Base-by-base conservation (phyloP, 495 filamentous ascomycete genomes). In the Penicillium tannophilum region DNA sequence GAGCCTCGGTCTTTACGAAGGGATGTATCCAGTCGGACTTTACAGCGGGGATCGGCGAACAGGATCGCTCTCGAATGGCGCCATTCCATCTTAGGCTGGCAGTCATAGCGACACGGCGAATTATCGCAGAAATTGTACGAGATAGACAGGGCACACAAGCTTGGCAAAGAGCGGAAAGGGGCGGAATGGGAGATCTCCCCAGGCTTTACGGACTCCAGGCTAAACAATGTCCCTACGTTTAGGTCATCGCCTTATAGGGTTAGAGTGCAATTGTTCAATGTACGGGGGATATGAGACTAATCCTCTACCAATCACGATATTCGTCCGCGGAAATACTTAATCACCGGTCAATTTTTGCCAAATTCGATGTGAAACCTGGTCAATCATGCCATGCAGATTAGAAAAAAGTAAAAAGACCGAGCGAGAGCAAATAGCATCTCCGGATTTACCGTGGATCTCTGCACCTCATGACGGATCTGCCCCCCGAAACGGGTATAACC, bases 391-490 rank as follows among this genome's bases (percentile, higher is more conserved):
- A 3, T 39, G 8, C 31, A 41, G 20, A 17, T 28, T 47, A 16
- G 16, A 35, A 47, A 33, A 47, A 55, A 55, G 23, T 3, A 36
- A 30, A 55, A 46, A n/a, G 42, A 45, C 20, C 17, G 42, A 30
- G 31, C 39, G 14, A 41, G 39, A 41, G 26, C 33, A 54, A 55
- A 47, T 43, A 24, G 24, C 46, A 61, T 63, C 57, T 65, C 54
- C 60, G 42, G 63, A 66, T 66, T 16, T 50, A 51, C 60, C 60
- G 42, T 60, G 57, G 60, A 47, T 60, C 63, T 28, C 56, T 57
- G 48, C 56, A 60, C 60, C 62, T 60, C 54, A 49, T 49, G 14
- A 2, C 46, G 23, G 26, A 24, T 49, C 26, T 17, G 10, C n/a
- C 14, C 46, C 16, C 46, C 26, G 4, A 28, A 49, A 30, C 24